A percentile compares a stretch with the other conserved stretches of the same genome.
Conservation (phyloP, 1,139 yeast species). For the Hansenula lynferdii region DNA sequence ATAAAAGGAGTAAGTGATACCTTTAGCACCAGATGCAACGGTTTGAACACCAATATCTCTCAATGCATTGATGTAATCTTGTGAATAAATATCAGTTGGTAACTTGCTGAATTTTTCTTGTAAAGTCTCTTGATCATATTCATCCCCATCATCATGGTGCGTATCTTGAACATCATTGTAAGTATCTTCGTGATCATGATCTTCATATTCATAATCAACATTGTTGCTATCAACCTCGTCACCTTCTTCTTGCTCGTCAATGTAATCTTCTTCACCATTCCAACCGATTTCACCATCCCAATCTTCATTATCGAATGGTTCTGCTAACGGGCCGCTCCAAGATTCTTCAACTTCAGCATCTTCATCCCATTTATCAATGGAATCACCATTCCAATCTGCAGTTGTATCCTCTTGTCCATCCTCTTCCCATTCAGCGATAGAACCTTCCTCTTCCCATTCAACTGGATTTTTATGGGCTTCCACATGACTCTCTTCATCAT, state of each 20-base stretch:
- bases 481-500: background rate
- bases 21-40: slow-evolving; percentile 37
- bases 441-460: background rate
- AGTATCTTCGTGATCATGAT: background rate
- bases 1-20: slow-evolving; percentile 82
- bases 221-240: slow-evolving; percentile 1
- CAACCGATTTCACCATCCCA: background rate
- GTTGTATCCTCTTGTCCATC: background rate
- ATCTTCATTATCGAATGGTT: background rate
- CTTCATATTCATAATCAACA: background rate
- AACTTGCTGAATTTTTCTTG: background rate
- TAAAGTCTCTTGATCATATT: background rate
- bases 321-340: background rate
- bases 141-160: background rate
- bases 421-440: no score
- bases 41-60: slow-evolving; percentile 12
- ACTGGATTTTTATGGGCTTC: background rate
- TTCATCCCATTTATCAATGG: background rate
- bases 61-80: slow-evolving; percentile 7
- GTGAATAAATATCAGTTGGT: slow-evolving; percentile 5
- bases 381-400: slow-evolving; percentile 1
- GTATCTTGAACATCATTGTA: background rate
- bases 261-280: slow-evolving; percentile 3
- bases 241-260: slow-evolving; percentile 2
- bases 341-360: background rate